Base-by-base conservation (phyloP, 1,284 basidiomycete species). In the Porogramme epimiltina region DNA sequence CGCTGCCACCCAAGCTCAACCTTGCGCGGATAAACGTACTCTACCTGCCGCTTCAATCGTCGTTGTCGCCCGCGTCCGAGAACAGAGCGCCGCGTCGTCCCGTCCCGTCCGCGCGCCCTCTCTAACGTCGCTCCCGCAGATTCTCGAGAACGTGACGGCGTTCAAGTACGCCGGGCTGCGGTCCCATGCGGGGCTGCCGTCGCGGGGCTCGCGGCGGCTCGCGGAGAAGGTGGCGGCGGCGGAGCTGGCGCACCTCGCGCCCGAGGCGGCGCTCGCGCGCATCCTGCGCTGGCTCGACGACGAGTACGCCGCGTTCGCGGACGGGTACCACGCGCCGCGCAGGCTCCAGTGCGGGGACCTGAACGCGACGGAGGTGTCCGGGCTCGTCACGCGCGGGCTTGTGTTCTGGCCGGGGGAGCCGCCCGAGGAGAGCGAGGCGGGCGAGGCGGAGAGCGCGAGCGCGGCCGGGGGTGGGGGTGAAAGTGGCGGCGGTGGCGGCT, bases 71-170 rank as follows among this genome's bases (percentile, higher is more conserved):
- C 28, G 6, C 28, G 6, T 8, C 13, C 28, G 28, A 8, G 8
- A 6, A 8, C 28, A 8, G 13, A 6, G 28, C 13, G 28, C 28
- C 28, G 6, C 13, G 8, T 13, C 8, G 8, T 31, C 28, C 28
- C 28, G 28, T 13, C 8, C 28, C 28, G 28, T 31, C 6, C 28
- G 28, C 13, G 13, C 28, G 6, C 8, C 6, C 28, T 13, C 28
- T 31, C 13, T 13, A n/a, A n/a, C n/a, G n/a, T 13, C 28, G 28
- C 28, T 13, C 28, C n/a, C n/a, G 3, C 42, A 73, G 72, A 67
- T 73, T 3, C 58, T 67, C 15, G 63, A 67, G 49, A 68, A 66
- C 56, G 66, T 71, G 42, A 65, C 65, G 36, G 66, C 67, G 18
- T 63, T 61, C 55, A 61, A 66, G 37, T 65, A 61, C 47, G 46